Conservation (phyloP, 768 basidiomycete genomes). For the Xerocomus brunneocitrinus region DNA sequence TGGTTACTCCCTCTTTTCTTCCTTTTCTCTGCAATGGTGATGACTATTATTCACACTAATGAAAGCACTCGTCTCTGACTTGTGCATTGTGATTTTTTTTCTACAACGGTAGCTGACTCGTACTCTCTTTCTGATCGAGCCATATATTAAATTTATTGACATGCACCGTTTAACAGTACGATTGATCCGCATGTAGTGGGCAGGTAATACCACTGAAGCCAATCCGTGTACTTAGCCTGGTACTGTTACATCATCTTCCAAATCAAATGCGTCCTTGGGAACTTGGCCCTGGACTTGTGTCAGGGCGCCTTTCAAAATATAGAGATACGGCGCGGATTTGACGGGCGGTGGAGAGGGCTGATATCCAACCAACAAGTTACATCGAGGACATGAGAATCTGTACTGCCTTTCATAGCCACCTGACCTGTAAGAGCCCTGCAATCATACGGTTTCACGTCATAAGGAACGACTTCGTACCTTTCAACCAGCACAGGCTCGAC, state of each 20-base stretch:
- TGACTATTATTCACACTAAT: conserved; percentile 74
- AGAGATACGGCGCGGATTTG: conserved; percentile 74
- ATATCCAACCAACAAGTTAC: conserved; percentile 54
- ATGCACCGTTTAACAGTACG: background rate
- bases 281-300: conserved; percentile 88
- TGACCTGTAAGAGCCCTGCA: conserved; percentile 34
- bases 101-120: conserved; percentile 87
- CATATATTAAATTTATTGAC: conserved; percentile 8
- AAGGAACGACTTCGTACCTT: conserved; percentile 47
- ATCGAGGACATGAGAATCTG: conserved; percentile 54
- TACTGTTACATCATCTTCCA: conserved; percentile 28
- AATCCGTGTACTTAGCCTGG: background rate
- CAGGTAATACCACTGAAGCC: too few species aligned
- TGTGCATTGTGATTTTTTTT: conserved; percentile 49
- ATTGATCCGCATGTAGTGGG: background rate
- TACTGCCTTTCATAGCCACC: conserved; percentile 75
- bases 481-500: conserved; percentile 72
- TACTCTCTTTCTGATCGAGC: conserved; percentile 8
- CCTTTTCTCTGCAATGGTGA: conserved; percentile 35
- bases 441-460: conserved; percentile 18
- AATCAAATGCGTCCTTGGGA: conserved; percentile 78
- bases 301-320: conserved; percentile 75
- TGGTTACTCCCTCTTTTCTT: background rate
- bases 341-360: conserved; percentile 73
- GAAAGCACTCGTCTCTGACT: conserved; percentile 44